A percentile compares a stretch with the other conserved stretches of the same genome.
Evolutionary conservation across 1,139 yeast species (phyloP).

Genomic region (Hyphopichia pseudoburtonii): DNA sequence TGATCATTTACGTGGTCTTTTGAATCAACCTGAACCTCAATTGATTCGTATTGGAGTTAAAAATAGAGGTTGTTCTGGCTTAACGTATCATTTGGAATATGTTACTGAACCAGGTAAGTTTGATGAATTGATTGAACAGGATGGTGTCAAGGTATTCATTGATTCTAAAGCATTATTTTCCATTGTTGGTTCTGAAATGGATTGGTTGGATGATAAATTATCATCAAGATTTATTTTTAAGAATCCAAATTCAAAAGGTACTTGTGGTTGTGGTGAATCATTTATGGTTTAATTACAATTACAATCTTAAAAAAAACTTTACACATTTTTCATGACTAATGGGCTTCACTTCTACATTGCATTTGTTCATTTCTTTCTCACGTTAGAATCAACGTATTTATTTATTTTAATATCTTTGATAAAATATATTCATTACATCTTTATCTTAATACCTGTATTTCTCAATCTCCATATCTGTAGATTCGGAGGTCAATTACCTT

Average conservation of each 20-base stretch:
- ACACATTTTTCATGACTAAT: neutral
- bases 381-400: no score
- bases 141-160: slow-evolving; percentile 87
- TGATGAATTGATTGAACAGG: slow-evolving; percentile 90
- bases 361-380: no score
- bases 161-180: slow-evolving; percentile 95
- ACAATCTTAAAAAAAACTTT: no score
- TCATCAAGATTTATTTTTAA: slow-evolving; percentile 86
- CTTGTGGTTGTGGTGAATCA: slow-evolving; percentile 98
- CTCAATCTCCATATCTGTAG: no score
- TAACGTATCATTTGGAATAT: slow-evolving; percentile 87
- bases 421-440: no score
- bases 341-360: no score
- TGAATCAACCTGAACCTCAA: slow-evolving; percentile 83
- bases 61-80: slow-evolving; percentile 95
- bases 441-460: no score
- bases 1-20: slow-evolving; percentile 61
- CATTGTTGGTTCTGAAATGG: slow-evolving; percentile 97
- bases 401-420: no score
- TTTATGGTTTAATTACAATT: slow-evolving; percentile 97
- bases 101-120: slow-evolving; percentile 88
- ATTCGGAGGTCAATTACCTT: no score
- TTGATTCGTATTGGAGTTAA: slow-evolving; percentile 90
- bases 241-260: slow-evolving; percentile 95
- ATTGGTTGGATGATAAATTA: slow-evolving; percentile 92